phyloP scores from a whole-genome alignment of 257 asterid species.

The Parsonsia alboflavescens region DNA sequence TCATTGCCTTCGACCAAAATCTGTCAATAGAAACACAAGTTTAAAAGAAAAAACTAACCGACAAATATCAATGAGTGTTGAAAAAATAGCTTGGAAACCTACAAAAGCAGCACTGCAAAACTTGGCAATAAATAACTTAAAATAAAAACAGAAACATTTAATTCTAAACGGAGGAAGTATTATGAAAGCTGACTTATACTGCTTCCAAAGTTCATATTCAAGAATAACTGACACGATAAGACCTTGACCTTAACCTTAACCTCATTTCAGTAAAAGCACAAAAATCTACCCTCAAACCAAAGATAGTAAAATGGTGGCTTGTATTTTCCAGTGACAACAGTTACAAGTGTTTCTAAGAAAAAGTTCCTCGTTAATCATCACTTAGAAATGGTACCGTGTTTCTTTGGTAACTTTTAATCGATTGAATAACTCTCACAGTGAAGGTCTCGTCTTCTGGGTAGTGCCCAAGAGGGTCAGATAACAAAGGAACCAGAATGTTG shows the following conservation, averaged over 20 bases:
- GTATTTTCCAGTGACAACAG: no score
- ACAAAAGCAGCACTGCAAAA: no score
- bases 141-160: no score
- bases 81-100: no score
- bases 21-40: no score
- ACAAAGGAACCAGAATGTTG: conserved; percentile 39
- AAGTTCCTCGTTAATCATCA: conserved; percentile 15
- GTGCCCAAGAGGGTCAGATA: conserved; percentile 74
- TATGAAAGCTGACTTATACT: no score
- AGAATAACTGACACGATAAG: background rate
- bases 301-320: background rate
- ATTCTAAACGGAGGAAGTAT: background rate
- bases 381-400: conserved; percentile 44
- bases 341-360: background rate
- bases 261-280: background rate
- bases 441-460: conserved; percentile 76
- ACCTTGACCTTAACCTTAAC: background rate
- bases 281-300: background rate
- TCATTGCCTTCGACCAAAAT: no score
- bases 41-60: no score
- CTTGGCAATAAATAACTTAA: no score
- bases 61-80: no score
- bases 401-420: conserved; percentile 46
- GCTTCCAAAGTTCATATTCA: background rate
- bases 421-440: conserved; percentile 35